Percentiles rank a stretch among this genome's conserved stretches.
Evolutionary conservation across 2,329 filamentous ascomycete genomes (phyloP).

Genomic region (Colletotrichum sp.): DNA sequence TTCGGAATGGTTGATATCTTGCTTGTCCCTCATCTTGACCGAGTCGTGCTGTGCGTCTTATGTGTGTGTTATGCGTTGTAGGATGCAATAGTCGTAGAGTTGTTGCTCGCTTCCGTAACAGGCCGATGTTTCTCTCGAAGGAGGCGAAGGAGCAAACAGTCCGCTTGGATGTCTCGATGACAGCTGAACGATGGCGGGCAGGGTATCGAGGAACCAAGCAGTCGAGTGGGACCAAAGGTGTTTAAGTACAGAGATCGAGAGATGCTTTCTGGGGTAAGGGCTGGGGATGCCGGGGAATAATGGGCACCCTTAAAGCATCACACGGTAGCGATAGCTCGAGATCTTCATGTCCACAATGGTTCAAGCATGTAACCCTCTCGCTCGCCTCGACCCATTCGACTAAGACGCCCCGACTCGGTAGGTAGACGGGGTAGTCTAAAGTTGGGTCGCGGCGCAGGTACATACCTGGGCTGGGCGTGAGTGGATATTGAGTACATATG

Average conservation of each 20-base stretch:
- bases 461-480: not conserved
- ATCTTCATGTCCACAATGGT: conserved; percentile 8
- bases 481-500: not conserved
- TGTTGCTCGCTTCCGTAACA: not conserved
- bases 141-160: not conserved
- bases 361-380: conserved; percentile 9
- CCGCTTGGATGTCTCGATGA: not conserved
- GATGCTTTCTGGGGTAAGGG: conserved; percentile 15
- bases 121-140: not conserved
- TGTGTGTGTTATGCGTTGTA: not conserved
- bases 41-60: not conserved
- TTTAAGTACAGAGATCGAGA: conserved; percentile 20
- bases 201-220: not conserved
- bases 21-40: conserved; percentile 43
- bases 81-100: not conserved
- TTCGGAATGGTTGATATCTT: conserved; percentile 40
- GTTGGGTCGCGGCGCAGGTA: not conserved
- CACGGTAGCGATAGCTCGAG: conserved; percentile 11
- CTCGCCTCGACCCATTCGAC: conserved; percentile 1
- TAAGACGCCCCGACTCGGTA: not conserved
- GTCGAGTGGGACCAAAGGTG: conserved; percentile 6
- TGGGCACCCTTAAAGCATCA: conserved; percentile 7
- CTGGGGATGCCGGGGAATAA: conserved; percentile 5
- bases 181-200: not conserved
- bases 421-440: conserved; percentile 7